Conservation (phyloP, 805 yeast species). For the Metschnikowia arizonensis region DNA sequence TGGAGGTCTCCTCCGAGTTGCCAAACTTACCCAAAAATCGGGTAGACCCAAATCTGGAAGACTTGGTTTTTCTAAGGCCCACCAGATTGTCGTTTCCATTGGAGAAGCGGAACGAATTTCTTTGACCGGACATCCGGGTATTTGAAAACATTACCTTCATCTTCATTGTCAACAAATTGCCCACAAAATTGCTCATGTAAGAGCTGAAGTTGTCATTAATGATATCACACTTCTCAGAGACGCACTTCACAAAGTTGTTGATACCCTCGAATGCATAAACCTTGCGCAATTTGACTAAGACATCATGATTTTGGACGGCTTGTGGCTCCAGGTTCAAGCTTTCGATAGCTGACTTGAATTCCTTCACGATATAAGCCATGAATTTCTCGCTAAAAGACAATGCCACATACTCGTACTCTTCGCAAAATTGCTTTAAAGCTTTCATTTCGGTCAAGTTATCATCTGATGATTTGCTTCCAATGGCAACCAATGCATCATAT, state of each 20-base stretch:
- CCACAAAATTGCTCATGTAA: constrained; percentile 27
- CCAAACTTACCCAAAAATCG: constrained; percentile 14
- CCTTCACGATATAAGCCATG: constrained; percentile 29
- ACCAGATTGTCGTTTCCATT: constrained; percentile 7
- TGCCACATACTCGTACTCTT: constrained; percentile 55
- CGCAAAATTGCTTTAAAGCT: constrained; percentile 65
- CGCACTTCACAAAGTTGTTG: constrained; percentile 50
- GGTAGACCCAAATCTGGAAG: constrained; percentile 18
- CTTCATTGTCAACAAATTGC: constrained; percentile 21
- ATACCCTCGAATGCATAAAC: constrained; percentile 31
- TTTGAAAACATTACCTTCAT: constrained; percentile 14
- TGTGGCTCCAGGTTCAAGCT: constrained; percentile 29
- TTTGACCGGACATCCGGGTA: background rate
- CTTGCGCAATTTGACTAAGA: constrained; percentile 27
- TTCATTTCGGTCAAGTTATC: constrained; percentile 58
- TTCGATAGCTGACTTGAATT: constrained; percentile 41
- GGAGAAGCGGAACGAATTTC: background rate
- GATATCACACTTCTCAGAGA: constrained; percentile 45
- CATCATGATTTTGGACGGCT: constrained; percentile 19
- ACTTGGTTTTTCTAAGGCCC: constrained; percentile 13
- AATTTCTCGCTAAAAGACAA: constrained; percentile 47
- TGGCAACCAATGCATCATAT: constrained; percentile 61
- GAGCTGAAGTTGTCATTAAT: constrained; percentile 42
- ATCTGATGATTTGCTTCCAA: constrained; percentile 41
- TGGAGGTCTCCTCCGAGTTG: constrained; percentile 8